phyloP scores from a whole-genome alignment of 192 early-diverging fungal genomes.

The Entomortierella parvispora region DNA sequence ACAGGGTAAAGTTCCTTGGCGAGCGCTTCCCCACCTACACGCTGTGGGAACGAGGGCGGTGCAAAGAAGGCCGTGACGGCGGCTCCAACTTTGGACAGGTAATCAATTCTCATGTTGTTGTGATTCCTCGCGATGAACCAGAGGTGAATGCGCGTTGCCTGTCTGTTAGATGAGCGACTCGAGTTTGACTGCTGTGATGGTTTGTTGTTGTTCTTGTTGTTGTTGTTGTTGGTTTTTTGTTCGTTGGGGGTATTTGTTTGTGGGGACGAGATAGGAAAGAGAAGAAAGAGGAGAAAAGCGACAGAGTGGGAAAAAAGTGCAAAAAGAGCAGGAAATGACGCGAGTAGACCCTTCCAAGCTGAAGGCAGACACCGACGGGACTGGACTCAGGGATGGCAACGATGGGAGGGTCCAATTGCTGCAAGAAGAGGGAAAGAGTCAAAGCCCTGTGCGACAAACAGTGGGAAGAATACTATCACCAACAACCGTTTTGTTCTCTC shows the following conservation, averaged over 20 bases:
- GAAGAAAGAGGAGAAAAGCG: background rate
- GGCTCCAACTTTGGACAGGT: conserved; percentile 42
- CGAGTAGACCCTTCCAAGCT: no score
- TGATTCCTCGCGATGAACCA: background rate
- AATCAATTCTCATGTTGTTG: conserved; percentile 26
- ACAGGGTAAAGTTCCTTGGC: conserved; percentile 18
- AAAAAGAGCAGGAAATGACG: no score
- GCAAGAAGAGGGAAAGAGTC: no score
- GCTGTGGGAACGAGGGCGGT: conserved; percentile 8
- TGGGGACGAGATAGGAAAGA: background rate
- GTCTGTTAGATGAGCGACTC: no score
- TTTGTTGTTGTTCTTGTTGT: background rate
- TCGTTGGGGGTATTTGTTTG: background rate
- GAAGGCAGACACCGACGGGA: no score
- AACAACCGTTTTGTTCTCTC: no score
- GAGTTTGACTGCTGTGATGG: no score
- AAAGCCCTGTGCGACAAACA: no score
- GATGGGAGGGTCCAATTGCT: no score
- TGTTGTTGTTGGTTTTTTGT: background rate
- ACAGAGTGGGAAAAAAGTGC: background rate
- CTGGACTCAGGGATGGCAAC: no score
- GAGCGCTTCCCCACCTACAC: background rate
- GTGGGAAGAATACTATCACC: no score
- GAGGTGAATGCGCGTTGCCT: no score
- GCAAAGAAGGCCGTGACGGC: conserved; percentile 37